Evolutionary conservation across 1,139 yeast genomes (phyloP).

Genomic region (Citeromyces hawaiiensis): DNA sequence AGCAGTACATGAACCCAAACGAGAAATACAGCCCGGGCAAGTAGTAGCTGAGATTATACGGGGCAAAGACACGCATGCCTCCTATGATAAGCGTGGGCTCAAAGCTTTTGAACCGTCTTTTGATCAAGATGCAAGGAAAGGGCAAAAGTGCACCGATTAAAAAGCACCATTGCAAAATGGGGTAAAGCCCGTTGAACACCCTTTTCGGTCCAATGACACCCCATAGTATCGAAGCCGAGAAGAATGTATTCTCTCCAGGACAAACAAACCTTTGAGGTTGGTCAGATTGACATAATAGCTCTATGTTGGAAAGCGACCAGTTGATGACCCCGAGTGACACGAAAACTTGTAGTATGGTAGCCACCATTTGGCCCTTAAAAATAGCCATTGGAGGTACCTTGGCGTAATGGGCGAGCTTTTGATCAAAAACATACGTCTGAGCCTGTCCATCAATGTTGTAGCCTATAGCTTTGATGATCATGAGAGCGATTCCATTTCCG

Average conservation of each 20-base stretch:
- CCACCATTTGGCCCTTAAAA: slow-evolving; percentile 38
- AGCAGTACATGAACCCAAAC: slow-evolving; percentile 33
- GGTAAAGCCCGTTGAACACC: background rate
- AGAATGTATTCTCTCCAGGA: slow-evolving; percentile 33
- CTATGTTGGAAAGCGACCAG: slow-evolving; percentile 29
- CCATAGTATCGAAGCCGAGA: slow-evolving; percentile 49
- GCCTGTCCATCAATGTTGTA: slow-evolving; percentile 48
- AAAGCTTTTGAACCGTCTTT: background rate
- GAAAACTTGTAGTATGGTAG: slow-evolving; percentile 24
- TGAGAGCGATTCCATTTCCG: slow-evolving; percentile 48
- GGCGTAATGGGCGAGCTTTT: slow-evolving; percentile 52
- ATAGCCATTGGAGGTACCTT: slow-evolving; percentile 49
- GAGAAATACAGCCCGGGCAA: slow-evolving; percentile 18
- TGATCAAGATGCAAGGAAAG: background rate
- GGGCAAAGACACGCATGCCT: slow-evolving; percentile 41
- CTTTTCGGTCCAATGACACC: slow-evolving; percentile 50
- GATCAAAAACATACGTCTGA: slow-evolving; percentile 37
- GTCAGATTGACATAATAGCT: slow-evolving; percentile 29
- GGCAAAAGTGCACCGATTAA: background rate
- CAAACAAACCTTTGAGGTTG: slow-evolving; percentile 34
- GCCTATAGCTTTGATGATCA: slow-evolving; percentile 49
- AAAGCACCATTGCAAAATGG: background rate
- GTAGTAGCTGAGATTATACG: slow-evolving; percentile 23
- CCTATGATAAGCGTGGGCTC: slow-evolving; percentile 13
- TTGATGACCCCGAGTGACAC: slow-evolving; percentile 14